Conservation (phyloP, 2,329 filamentous ascomycete genomes). For the Aspergillus intermedius region DNA sequence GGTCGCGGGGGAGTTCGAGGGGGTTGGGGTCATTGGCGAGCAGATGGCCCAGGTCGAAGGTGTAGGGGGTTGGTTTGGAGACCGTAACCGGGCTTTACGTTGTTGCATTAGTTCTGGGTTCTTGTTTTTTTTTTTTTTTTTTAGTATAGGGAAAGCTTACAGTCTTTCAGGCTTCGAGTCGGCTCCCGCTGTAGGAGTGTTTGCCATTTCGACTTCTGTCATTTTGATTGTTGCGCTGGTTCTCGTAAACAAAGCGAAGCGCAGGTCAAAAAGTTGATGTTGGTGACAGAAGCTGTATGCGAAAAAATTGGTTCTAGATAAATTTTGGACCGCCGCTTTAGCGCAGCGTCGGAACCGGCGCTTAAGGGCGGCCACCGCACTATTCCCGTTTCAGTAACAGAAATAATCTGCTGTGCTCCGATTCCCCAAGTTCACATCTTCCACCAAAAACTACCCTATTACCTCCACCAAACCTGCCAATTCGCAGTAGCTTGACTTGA, state of each 20-base stretch:
- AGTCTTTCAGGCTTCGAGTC: slow-evolving; percentile 34
- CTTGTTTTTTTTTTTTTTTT: neutral
- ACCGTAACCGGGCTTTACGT: slow-evolving; percentile 55
- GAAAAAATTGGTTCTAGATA: slow-evolving; percentile 25
- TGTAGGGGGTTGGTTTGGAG: slow-evolving; percentile 81
- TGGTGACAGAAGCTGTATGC: neutral
- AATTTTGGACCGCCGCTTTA: slow-evolving; percentile 22
- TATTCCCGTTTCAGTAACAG: slow-evolving; percentile 16
- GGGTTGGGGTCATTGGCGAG: slow-evolving; percentile 84
- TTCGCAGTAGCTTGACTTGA: slow-evolving; percentile 16
- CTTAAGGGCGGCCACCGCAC: slow-evolving; percentile 16
- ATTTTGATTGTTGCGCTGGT: slow-evolving; percentile 11
- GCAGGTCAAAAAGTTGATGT: neutral
- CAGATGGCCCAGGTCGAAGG: slow-evolving; percentile 83
- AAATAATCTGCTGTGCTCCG: slow-evolving; percentile 20
- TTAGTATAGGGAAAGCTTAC: slow-evolving; percentile 16
- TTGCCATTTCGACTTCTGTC: slow-evolving; percentile 23
- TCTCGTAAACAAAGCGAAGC: neutral
- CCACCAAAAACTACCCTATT: neutral
- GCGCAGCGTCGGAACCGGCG: slow-evolving; percentile 9
- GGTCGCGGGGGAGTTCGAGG: slow-evolving; percentile 49
- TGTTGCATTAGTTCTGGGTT: slow-evolving; percentile 8
- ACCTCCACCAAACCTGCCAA: slow-evolving; percentile 1
- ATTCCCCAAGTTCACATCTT: slow-evolving; percentile 9
- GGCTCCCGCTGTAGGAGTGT: slow-evolving; percentile 12